A percentile compares a stretch with the other conserved stretches of the same genome.
These are phyloP conservation scores for Cyclotella atomus DNA, from an alignment of 108 stramenopile genomes.

Conservation along the genomic window DNA sequence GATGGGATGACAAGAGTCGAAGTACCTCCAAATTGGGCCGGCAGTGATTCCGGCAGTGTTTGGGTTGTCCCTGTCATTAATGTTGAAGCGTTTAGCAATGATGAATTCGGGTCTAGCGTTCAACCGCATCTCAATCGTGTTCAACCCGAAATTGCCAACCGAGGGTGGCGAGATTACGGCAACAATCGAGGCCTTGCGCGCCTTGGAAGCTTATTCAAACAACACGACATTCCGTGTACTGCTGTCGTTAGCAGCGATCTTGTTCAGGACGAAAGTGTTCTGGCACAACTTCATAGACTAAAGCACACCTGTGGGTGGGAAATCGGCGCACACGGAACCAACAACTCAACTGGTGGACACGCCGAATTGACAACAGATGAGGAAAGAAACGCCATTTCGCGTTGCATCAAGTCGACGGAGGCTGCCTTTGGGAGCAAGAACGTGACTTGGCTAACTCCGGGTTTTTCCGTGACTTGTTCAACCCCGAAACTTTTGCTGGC, in stretches of 20 bases:
- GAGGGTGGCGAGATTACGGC: conserved; percentile 41
- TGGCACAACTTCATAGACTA: conserved; percentile 13
- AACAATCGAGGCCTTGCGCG: conserved; percentile 31
- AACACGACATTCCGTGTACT: conserved; percentile 31
- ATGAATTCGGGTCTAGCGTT: conserved; percentile 27
- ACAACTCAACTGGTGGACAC: conserved; percentile 28
- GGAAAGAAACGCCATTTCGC: conserved; percentile 9
- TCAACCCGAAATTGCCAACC: conserved; percentile 32
- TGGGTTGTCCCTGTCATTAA: conserved; percentile 39
- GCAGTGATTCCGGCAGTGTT: neutral
- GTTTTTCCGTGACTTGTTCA: conserved; percentile 30
- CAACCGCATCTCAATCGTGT: conserved; percentile 35
- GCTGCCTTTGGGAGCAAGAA: conserved; percentile 20
- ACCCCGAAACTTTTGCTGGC: conserved; percentile 14
- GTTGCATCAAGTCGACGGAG: conserved; percentile 7
- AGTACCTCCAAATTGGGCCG: conserved; percentile 20
- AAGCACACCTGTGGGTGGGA: conserved; percentile 20
- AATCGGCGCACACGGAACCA: conserved; percentile 37
- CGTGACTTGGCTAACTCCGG: conserved; percentile 38
- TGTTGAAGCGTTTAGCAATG: conserved; percentile 22
- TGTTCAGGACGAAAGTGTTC: conserved; percentile 7
- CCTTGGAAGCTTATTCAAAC: conserved; percentile 21
- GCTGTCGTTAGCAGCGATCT: conserved; percentile 44
- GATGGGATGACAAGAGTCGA: conserved; percentile 25
- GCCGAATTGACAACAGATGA: neutral